phyloP scores from a whole-genome alignment of 2,329 filamentous ascomycete species.

The Colletotrichum scovillei region DNA sequence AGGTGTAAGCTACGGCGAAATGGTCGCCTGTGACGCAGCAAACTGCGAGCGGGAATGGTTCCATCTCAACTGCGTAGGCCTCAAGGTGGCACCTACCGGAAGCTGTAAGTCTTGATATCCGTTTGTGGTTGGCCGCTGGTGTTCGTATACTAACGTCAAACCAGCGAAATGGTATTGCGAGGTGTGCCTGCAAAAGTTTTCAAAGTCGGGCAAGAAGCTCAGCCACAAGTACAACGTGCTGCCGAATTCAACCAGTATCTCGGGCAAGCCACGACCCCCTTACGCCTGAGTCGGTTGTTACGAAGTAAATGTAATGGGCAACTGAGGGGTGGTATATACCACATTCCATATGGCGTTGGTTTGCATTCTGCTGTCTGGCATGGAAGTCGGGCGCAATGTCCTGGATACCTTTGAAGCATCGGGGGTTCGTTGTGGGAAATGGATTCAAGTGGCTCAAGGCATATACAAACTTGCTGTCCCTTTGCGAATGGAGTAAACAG shows the following conservation, averaged over 20 bases:
- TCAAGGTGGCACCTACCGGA: slow-evolving; percentile 81
- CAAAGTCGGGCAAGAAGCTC: slow-evolving; percentile 64
- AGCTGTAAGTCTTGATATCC: slow-evolving; percentile 71
- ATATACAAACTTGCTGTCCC: slow-evolving; percentile 12
- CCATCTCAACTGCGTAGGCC: slow-evolving; percentile 82
- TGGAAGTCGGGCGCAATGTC: slow-evolving; percentile 3
- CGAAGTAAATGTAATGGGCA: background rate
- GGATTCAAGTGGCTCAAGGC: background rate
- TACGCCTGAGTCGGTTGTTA: slow-evolving; percentile 5
- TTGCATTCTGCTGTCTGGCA: slow-evolving; percentile 7
- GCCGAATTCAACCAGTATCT: slow-evolving; percentile 17
- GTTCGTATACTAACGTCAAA: slow-evolving; percentile 9
- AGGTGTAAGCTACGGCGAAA: slow-evolving; percentile 83
- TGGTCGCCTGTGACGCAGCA: slow-evolving; percentile 84
- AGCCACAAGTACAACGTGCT: slow-evolving; percentile 54
- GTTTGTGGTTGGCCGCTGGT: background rate
- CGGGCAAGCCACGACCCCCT: slow-evolving; percentile 24
- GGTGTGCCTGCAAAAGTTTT: slow-evolving; percentile 77
- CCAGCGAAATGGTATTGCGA: slow-evolving; percentile 86
- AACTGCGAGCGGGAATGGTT: slow-evolving; percentile 84
- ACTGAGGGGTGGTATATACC: slow-evolving; percentile 1
- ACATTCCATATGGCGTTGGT: slow-evolving; percentile 17
- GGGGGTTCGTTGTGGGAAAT: slow-evolving; percentile 6
- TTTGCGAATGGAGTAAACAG: slow-evolving; percentile 27
- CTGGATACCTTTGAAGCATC: slow-evolving; percentile 19